Evolutionary conservation across 1,284 basidiomycete genomes (phyloP).

Genomic region (Cutaneotrichosporon sp.): DNA sequence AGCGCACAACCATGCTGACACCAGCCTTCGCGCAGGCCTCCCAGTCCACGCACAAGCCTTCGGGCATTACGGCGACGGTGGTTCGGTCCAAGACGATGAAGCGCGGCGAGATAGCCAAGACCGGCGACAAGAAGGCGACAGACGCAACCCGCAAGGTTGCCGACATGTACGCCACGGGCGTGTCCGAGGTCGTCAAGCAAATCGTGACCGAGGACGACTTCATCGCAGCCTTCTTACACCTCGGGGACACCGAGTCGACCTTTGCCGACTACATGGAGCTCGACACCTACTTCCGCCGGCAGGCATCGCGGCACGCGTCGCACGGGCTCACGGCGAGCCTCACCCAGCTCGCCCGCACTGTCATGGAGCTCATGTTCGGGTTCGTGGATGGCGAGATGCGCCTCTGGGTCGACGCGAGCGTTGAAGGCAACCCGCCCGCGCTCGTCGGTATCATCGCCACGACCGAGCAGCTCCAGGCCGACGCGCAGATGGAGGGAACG

Average conservation of each 20-base stretch:
- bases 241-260: conserved; percentile 81
- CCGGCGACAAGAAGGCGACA: conserved; percentile 10
- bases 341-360: conserved; percentile 75
- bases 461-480: conserved; percentile 74
- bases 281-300: conserved; percentile 90
- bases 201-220: conserved; percentile 84
- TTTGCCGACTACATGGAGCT: conserved; percentile 96
- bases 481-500: conserved; percentile 71
- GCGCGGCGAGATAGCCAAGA: conserved; percentile 5
- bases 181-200: conserved; percentile 74
- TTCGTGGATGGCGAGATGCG: conserved; percentile 84
- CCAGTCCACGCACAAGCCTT: conserved; percentile 3
- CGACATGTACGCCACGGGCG: conserved; percentile 68
- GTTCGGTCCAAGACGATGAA: conserved; percentile 73
- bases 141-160: conserved; percentile 19
- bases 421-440: conserved; percentile 57
- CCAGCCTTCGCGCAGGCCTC: conserved; percentile 17
- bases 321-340: conserved; percentile 67
- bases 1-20: background rate
- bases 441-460: conserved; percentile 79
- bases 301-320: conserved; percentile 70
- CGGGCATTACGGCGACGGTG: conserved; percentile 51
- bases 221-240: conserved; percentile 87
- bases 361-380: conserved; percentile 93
- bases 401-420: conserved; percentile 75